Evolutionary conservation across 495 filamentous ascomycete genomes (phyloP), one percentile per base, ranked within the genome.

Genomic region (Lasiosphaeria miniovina): DNA sequence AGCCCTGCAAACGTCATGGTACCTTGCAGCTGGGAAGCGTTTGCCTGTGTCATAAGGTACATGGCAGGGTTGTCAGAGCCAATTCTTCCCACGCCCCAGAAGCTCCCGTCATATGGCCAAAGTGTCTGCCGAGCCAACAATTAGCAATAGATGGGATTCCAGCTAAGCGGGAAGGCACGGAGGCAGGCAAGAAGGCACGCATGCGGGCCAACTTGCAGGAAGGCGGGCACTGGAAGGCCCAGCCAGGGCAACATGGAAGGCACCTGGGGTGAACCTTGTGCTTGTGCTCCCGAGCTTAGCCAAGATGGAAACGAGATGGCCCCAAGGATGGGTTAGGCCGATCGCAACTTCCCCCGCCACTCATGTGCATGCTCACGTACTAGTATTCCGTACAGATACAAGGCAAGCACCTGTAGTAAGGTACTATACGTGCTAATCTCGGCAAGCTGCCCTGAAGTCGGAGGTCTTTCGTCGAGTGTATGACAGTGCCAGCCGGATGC

Each of bases 221-320:
- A 46, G 43, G 12, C 11, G 12, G 43, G 6, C 6, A 14, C 43
- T 14, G 4, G 43, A 11, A 46, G 12, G 43, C 12, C 43, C 15
- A 2, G 5, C 43, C 43, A 46, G 43, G 43, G 12, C 15, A 46
- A 24, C 24, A 24, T 24, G 43, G 43, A 46, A 46, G 43, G 5
- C 43, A 46, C 12, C 43, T 46, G 12, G 43, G 38, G 43, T 46
- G 43, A 11, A 14, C 43, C 12, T 46, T 4, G 24, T 24, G 43
- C 5, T 46, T 9, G 43, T 46, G 43, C 43, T 46, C 15, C 43
- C 43, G 43, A 46, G 6, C 43, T 46, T 46, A 46, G 43, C 43
- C 43, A 46, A 14, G 43, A 46, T 46, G 43, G 43, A 46, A 46
- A n/a, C 43, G 43, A 46, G 38, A 12, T 41, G 12, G 43, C 43